These are phyloP conservation scores for Colletotrichum sp. DNA, from an alignment of 2,329 filamentous ascomycete species.

Conservation along the genomic window DNA sequence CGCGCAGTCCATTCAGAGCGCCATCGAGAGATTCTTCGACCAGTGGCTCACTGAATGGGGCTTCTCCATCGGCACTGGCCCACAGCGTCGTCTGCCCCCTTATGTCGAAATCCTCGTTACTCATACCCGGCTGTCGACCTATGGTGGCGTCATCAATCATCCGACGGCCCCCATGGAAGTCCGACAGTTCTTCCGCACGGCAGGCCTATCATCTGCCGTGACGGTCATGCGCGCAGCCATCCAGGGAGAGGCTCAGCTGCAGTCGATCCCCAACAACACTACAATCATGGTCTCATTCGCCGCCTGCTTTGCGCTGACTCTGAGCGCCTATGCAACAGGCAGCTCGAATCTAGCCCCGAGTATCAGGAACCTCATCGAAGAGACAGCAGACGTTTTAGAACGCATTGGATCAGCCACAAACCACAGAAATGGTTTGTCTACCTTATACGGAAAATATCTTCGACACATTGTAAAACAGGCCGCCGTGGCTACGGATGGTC, in stretches of 20 bases:
- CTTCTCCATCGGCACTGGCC: slow-evolving; percentile 57
- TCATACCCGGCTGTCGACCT: slow-evolving; percentile 76
- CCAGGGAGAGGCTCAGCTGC: slow-evolving; percentile 71
- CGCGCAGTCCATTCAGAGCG: slow-evolving; percentile 61
- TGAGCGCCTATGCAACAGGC: slow-evolving; percentile 63
- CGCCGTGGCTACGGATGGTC: slow-evolving; percentile 23
- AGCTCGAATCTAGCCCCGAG: slow-evolving; percentile 66
- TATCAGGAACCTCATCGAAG: slow-evolving; percentile 68
- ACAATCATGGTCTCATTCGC: slow-evolving; percentile 82
- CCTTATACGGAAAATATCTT: slow-evolving; percentile 51
- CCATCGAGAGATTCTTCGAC: slow-evolving; percentile 70
- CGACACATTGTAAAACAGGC: slow-evolving; percentile 48
- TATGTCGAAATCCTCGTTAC: slow-evolving; percentile 79
- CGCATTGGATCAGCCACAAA: slow-evolving; percentile 69
- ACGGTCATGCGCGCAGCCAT: slow-evolving; percentile 77
- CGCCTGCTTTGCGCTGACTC: slow-evolving; percentile 69
- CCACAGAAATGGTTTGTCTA: slow-evolving; percentile 71
- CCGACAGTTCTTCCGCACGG: slow-evolving; percentile 74
- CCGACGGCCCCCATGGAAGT: slow-evolving; percentile 73
- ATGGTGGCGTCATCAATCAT: slow-evolving; percentile 77
- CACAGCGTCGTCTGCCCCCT: slow-evolving; percentile 65
- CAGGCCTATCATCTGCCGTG: slow-evolving; percentile 73
- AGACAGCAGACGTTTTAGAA: slow-evolving; percentile 71
- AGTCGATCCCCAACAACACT: slow-evolving; percentile 81
- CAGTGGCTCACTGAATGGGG: slow-evolving; percentile 70